Evolutionary conservation across 164 flowering plant species (phyloP), one percentile per base, ranked within the genome.

Genomic region (Chimonanthus praecox): DNA sequence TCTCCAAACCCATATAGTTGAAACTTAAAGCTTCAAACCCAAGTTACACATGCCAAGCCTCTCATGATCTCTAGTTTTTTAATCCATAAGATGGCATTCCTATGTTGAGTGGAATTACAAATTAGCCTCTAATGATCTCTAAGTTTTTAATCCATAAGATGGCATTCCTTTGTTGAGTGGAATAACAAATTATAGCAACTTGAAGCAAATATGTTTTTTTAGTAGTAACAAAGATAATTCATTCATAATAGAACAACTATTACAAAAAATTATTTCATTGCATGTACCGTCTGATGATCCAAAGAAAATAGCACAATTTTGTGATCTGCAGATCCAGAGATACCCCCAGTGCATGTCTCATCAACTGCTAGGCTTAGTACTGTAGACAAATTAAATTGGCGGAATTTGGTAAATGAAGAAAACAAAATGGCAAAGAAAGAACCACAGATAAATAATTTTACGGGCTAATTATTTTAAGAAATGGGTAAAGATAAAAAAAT

Each of bases 301-400:
- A 92, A 75, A 69, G 79, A 78, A 71, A 85, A 90, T 60, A 89
- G 62, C 68, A 89, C 83, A 72, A 90, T 76, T 81, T 86, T 89
- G 75, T 90, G 80, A 83, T 95, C 99, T 45, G 98, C 98, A 78
- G 90, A 86, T 70, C 97, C 94, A 45, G 95, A 88, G 58, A 93
- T 79, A 62, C 97, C 97, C 48, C 99, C 96, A 58, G 69, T 78
- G 84, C 90, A 88, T 21, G 82, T 77, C 11, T 80, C 79, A 78
- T 92, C 96, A 79, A 90, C 63, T 13, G 84, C 79, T 44, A 95
- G 69, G 81, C 88, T 88, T 67, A 93, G 80, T 76, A 93, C 98
- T 94, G 88, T 73, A 80, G 0, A 77, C 3, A 45, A 71, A 16
- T 58, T 11, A 21, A 7, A 54, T 54, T 54, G 16, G n/a, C 15